These are phyloP conservation scores for Rubia balearica DNA, from an alignment of 305 asterid species.

Conservation along the genomic window DNA sequence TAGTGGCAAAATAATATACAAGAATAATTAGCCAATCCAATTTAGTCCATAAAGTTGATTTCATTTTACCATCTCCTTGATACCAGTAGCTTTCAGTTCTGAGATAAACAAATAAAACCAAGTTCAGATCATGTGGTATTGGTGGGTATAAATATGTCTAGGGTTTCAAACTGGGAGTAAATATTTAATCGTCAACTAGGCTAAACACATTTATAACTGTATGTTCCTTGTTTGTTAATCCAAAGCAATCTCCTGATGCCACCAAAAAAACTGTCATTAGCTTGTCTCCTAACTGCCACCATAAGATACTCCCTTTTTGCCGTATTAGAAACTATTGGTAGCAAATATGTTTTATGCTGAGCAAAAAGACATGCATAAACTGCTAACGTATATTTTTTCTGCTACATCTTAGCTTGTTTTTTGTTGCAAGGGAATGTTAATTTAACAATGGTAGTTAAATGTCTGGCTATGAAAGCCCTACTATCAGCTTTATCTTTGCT, in stretches of 20 bases:
- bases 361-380: background rate
- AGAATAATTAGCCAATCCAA: background rate
- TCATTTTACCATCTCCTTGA: background rate
- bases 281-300: background rate
- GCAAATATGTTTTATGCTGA: background rate
- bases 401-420: no score
- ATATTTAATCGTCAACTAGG: background rate
- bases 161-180: background rate
- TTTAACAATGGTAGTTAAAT: no score
- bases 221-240: background rate
- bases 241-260: background rate
- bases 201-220: no score
- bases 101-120: background rate
- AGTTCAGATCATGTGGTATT: background rate
- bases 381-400: background rate
- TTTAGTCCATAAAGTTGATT: background rate
- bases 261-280: background rate
- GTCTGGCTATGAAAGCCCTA: no score
- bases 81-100: background rate
- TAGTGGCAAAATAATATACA: background rate
- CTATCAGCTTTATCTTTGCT: no score
- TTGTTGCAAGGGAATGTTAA: background rate
- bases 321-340: background rate
- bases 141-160: background rate
- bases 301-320: background rate